A percentile compares a stretch with the other conserved stretches of the same genome.
Conservation (phyloP, 2,329 filamentous ascomycete genomes). For the Berkeleyomyces basicola region DNA sequence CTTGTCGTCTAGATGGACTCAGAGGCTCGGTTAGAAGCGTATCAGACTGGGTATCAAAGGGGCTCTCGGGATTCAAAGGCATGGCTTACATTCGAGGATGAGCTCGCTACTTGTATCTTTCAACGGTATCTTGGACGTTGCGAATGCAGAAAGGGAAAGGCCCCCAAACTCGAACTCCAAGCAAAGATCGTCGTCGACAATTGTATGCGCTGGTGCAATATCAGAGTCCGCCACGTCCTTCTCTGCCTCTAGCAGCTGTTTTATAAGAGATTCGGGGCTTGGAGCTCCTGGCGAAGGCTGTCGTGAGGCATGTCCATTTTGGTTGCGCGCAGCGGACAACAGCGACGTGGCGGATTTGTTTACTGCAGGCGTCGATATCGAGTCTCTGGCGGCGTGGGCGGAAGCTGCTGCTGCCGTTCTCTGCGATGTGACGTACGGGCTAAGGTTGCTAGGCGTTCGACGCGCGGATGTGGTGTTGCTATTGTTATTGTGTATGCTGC, state of each 20-base stretch:
- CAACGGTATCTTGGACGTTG: constrained; percentile 20
- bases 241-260: constrained; percentile 6
- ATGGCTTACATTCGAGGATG: constrained; percentile 7
- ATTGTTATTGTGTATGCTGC: background rate
- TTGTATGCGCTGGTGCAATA: constrained; percentile 36
- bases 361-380: constrained; percentile 61
- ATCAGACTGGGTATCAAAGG: background rate
- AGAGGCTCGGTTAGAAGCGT: background rate
- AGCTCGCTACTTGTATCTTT: background rate
- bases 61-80: too few relatives aligned
- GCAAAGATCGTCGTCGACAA: constrained; percentile 36
- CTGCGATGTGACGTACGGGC: constrained; percentile 50
- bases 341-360: constrained; percentile 66
- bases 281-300: constrained; percentile 18
- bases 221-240: constrained; percentile 1
- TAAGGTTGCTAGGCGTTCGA: constrained; percentile 45
- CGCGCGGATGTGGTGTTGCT: constrained; percentile 51
- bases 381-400: constrained; percentile 27
- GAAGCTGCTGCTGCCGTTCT: constrained; percentile 36
- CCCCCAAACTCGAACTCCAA: constrained; percentile 63
- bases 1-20: constrained; percentile 42
- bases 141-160: constrained; percentile 59
- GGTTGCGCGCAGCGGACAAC: constrained; percentile 42
- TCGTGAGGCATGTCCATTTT: constrained; percentile 53
- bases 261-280: constrained; percentile 7